Conservation (phyloP, 2,329 filamentous ascomycete genomes). For the Chrysoporthe austroafricana region DNA sequence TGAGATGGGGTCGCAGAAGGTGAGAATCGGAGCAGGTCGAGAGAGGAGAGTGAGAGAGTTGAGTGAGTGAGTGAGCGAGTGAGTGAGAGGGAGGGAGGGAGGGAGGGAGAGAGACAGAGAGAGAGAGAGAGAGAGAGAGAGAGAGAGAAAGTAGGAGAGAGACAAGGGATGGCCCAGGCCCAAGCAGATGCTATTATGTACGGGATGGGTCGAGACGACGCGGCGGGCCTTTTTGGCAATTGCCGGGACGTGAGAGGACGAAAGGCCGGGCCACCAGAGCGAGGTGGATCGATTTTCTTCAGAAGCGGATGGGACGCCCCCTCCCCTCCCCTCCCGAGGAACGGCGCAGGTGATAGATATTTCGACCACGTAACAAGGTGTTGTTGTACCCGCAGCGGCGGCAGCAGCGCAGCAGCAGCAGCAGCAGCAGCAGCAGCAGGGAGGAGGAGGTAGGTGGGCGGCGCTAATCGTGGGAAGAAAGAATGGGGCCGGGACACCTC, state of each 20-base stretch:
- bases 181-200: no score
- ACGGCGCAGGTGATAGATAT: conserved; percentile 16
- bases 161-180: no score
- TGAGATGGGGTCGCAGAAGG: no score
- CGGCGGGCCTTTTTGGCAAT: conserved; percentile 16
- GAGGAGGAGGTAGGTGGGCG: conserved; percentile 13
- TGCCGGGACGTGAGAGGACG: conserved; percentile 16
- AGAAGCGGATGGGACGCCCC: conserved; percentile 4
- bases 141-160: no score
- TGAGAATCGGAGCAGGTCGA: no score
- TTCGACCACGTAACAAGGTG: conserved; percentile 28
- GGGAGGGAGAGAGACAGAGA: no score
- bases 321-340: conserved; percentile 4
- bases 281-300: neutral
- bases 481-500: conserved; percentile 12
- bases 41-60: no score
- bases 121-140: no score
- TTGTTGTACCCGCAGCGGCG: conserved; percentile 18
- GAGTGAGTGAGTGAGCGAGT: no score
- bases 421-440: conserved; percentile 4
- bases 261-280: conserved; percentile 10
- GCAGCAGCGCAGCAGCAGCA: neutral
- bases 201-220: neutral
- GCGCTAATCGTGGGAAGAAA: conserved; percentile 21
- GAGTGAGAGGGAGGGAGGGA: neutral